Percentiles rank a stretch among this genome's conserved stretches.
phyloP scores from a whole-genome alignment of 2,329 filamentous ascomycete species.

The Biscogniauxia marginata region DNA sequence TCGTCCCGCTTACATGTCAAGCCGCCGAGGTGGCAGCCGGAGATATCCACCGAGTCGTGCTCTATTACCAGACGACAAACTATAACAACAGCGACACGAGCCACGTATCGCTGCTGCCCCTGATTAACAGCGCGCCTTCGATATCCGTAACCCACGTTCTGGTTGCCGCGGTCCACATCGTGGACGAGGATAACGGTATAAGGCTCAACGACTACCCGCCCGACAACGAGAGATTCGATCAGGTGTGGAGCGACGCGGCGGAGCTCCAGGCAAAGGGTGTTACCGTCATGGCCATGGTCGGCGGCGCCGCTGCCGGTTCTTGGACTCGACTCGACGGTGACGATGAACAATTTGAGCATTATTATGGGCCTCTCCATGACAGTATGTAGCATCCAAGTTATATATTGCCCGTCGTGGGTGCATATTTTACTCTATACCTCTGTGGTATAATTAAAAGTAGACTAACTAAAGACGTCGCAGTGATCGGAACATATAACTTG shows the following conservation, averaged over 20 bases:
- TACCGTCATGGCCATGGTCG: slow-evolving; percentile 82
- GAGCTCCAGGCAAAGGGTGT: slow-evolving; percentile 71
- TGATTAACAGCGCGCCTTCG: slow-evolving; percentile 43
- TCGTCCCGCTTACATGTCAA: slow-evolving; percentile 18
- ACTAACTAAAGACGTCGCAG: slow-evolving; percentile 7
- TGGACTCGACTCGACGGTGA: slow-evolving; percentile 59
- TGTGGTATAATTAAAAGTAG: too few species aligned
- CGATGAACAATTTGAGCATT: slow-evolving; percentile 64
- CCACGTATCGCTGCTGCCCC: slow-evolving; percentile 52
- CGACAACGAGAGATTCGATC: slow-evolving; percentile 62
- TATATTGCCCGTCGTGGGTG: background rate
- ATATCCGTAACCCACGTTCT: slow-evolving; percentile 75
- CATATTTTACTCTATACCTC: too few species aligned
- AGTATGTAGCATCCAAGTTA: background rate
- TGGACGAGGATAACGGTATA: slow-evolving; percentile 62
- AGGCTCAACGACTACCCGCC: slow-evolving; percentile 80
- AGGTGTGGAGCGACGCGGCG: slow-evolving; percentile 76
- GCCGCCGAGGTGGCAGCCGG: slow-evolving; percentile 16
- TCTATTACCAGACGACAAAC: slow-evolving; percentile 54
- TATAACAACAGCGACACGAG: slow-evolving; percentile 41
- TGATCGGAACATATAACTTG: slow-evolving; percentile 60
- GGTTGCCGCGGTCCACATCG: slow-evolving; percentile 82
- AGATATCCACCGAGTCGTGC: slow-evolving; percentile 43
- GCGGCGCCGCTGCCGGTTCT: slow-evolving; percentile 76
- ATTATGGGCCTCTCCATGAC: slow-evolving; percentile 67